Evolutionary conservation across 2,329 filamentous ascomycete genomes (phyloP), one percentile per base, ranked within the genome.

Genomic region (Shiraia sp.): DNA sequence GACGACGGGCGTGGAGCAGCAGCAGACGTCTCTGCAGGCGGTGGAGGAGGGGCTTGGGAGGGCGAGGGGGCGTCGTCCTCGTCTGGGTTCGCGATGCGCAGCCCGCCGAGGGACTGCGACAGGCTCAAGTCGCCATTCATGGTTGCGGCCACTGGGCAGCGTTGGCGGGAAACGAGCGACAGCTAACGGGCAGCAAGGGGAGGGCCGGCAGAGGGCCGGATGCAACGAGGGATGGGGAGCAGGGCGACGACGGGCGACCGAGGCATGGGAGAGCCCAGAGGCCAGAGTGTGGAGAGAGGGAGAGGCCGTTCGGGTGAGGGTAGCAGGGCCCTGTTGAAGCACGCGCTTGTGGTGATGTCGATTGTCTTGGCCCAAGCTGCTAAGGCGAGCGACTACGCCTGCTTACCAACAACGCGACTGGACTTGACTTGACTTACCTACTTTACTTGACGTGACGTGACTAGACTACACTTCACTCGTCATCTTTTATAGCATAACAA

Each of bases 41-140:
- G 40, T 37, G 14, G 47, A 32, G 47, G 43, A 24, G 47, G 36
- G 57, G 57, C 40, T n/a, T 57, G 58, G 38, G 60, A 57, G 30
- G 62, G 59, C 38, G 64, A 54, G 8, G 53, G 45, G 35, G 45
- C 48, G 47, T 75, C 75, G 47, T 81, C 79, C 73, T 93, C 84
- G 74, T 96, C 91, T 40, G 92, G 92, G 71, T 97, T 99, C 61
- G 93, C 92, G 71, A 99, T 97, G 70, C 92, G 89, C 72, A 99
- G 78, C 63, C 92, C 92, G 65, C 93, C 93, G 64, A 97, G 80
- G 65, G 90, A 89, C 75, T 91, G 88, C 66, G 90, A 93, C 56
- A 97, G 83, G 73, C 88, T 95, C 69, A 96, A 76, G 76, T 96
- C 90, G 72, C 88, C 89, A 75, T 90, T 89, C 90, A 96, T 96